Percentiles rank a stretch among this genome's conserved stretches.
Evolutionary conservation across 352 stramenopile species (phyloP).

Genomic region (Aphanomyces euteiches): DNA sequence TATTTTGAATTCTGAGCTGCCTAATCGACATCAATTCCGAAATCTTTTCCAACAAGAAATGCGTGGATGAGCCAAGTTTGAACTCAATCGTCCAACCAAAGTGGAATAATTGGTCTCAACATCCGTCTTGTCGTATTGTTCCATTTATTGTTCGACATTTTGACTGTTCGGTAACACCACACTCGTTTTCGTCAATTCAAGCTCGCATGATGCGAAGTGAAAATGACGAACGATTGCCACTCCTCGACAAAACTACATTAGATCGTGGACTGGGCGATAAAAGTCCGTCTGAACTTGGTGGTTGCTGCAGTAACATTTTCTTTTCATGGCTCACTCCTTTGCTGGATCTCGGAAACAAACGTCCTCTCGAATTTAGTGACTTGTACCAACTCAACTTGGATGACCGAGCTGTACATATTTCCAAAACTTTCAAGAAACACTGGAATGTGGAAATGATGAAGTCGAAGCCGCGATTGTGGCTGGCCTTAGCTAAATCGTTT

Average conservation of each 20-base stretch:
- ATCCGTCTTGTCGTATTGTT: background rate
- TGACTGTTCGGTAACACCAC: no score
- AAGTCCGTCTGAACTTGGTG: constrained; percentile 54
- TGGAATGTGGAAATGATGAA: constrained; percentile 38
- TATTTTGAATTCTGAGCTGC: no score
- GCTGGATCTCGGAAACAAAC: constrained; percentile 77
- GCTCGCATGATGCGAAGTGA: background rate
- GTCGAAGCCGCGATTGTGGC: constrained; percentile 3
- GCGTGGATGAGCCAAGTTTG: no score
- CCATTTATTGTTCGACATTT: background rate
- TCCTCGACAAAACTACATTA: constrained; percentile 1
- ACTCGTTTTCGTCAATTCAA: no score
- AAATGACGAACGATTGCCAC: background rate
- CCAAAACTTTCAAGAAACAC: constrained; percentile 40
- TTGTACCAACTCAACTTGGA: constrained; percentile 76
- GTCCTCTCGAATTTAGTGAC: constrained; percentile 72
- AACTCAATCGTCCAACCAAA: no score
- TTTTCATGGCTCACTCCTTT: constrained; percentile 88
- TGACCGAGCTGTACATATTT: constrained; percentile 68
- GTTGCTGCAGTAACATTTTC: constrained; percentile 52
- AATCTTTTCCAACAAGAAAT: no score
- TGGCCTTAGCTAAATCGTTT: constrained; percentile 49
- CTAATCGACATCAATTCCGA: no score
- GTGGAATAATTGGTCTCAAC: no score
- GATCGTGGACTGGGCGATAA: constrained; percentile 34